Evolutionary conservation across 2,329 filamentous ascomycete genomes (phyloP).

Genomic region (Ciborinia camelliae): DNA sequence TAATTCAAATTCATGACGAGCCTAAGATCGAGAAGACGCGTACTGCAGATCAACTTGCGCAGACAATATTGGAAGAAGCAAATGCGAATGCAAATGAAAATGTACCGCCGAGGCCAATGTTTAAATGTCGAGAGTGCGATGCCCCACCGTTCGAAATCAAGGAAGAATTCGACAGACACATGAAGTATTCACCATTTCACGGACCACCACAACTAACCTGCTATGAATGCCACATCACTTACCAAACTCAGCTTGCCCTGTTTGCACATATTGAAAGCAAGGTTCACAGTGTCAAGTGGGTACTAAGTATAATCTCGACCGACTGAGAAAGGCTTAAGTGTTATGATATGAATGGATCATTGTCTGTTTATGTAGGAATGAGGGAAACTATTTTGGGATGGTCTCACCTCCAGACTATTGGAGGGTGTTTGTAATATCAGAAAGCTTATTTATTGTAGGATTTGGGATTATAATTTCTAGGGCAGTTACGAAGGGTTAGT

Average conservation of each 20-base stretch:
- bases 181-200: slow-evolving; percentile 1
- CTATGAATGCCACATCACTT: neutral
- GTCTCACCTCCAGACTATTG: neutral
- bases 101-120: neutral
- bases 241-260: neutral
- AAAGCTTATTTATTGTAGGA: neutral
- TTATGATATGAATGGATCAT: neutral
- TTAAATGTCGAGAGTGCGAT: neutral
- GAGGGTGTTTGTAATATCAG: neutral
- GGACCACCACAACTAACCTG: neutral
- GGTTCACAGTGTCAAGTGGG: neutral
- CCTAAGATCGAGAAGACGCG: too few relatives aligned
- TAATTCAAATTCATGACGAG: neutral
- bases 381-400: neutral
- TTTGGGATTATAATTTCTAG: neutral
- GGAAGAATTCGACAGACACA: neutral
- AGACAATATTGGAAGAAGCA: neutral
- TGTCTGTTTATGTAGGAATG: neutral
- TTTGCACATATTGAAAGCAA: neutral
- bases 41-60: neutral
- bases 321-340: neutral
- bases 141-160: neutral
- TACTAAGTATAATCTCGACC: neutral
- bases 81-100: neutral
- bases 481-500: neutral